Evolutionary conservation across 768 basidiomycete species (phyloP), one percentile per base, ranked within the genome.

Genomic region (Bullera alba): DNA sequence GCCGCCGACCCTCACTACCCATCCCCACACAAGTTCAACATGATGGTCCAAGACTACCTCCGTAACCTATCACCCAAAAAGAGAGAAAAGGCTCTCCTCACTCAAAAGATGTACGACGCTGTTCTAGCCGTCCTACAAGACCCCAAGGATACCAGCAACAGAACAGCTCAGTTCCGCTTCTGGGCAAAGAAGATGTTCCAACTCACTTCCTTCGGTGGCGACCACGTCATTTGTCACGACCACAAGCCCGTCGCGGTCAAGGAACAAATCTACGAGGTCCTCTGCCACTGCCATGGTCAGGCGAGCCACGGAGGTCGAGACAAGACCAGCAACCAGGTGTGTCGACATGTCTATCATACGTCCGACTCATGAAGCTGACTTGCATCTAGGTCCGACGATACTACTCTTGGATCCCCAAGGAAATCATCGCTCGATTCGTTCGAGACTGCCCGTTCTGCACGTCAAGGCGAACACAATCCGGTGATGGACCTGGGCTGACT

Each of bases 401-500:
- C 60, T 90, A 87, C 69, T 83, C 84, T 7, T 88, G 84, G 82
- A 79, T 90, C 23, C 87, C 87, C 15, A 89, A 88, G 72, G 83
- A 86, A 62, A 81, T 90, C 35, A 80, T 87, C 39, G 80, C 84
- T 16, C 80, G 79, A 51, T 90, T 87, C 64, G 82, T 88, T 71
- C 82, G 81, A 70, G 78, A 78, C 22, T 89, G 87, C 62, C 87
- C 86, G 14, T 84, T 85, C 6, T 89, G 87, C 60, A 77, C 70
- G 51, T 74, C 68, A 45, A 77, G 77, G 69, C 70, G 76, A 54
- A 74, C 73, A 46, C 48, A 52, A 32, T 45, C 48, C 3, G 51
- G 56, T 21, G 44, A 42, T 14, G 43, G 47, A 4, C 35, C 42
- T 26, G 37, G 49, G 16, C 48, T 57, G 55, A 41, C 56, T 17